Percentiles rank a stretch among this genome's conserved stretches.
phyloP scores from a whole-genome alignment of 1,284 basidiomycete genomes.

The Moesziomyces parantarcticus region DNA sequence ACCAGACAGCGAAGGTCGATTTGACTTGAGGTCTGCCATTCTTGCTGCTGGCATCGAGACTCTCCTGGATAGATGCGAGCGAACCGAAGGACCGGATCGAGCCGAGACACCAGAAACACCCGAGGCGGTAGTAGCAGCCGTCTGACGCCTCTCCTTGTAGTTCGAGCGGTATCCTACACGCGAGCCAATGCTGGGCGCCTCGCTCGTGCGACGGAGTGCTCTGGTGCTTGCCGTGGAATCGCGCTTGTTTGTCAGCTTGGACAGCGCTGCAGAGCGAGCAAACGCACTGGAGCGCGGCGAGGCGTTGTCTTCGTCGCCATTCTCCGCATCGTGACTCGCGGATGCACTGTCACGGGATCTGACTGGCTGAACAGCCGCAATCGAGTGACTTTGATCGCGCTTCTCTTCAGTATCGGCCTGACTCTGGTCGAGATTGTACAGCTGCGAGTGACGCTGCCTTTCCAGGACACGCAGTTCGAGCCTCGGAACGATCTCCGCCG shows the following conservation, averaged over 20 bases:
- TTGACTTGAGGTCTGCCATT: conserved; percentile 1
- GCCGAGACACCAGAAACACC: conserved; percentile 3
- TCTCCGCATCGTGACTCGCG: not conserved
- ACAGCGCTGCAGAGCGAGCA: conserved; percentile 8
- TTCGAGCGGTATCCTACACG: not conserved
- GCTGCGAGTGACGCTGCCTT: conserved; percentile 10
- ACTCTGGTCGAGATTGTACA: conserved; percentile 5
- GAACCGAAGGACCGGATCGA: conserved; percentile 5
- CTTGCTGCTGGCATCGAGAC: conserved; percentile 13
- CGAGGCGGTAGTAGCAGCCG: conserved; percentile 10
- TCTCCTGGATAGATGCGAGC: conserved; percentile 8
- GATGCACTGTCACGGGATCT: not conserved
- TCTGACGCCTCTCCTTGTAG: conserved; percentile 9
- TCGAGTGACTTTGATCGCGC: conserved; percentile 5
- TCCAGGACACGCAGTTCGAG: conserved; percentile 32
- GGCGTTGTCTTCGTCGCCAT: conserved; percentile 7
- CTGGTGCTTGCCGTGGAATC: not conserved
- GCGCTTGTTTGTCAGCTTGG: conserved; percentile 14
- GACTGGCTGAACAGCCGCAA: conserved; percentile 9
- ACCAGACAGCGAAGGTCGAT: not conserved
- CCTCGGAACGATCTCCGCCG: conserved; percentile 22
- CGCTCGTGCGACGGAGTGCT: not conserved
- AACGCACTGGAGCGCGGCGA: conserved; percentile 13
- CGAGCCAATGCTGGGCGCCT: not conserved
- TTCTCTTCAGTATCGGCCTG: not conserved